Evolutionary conservation across 2,329 filamentous ascomycete species (phyloP).

Genomic region (Lecanoromycetidae sp.): DNA sequence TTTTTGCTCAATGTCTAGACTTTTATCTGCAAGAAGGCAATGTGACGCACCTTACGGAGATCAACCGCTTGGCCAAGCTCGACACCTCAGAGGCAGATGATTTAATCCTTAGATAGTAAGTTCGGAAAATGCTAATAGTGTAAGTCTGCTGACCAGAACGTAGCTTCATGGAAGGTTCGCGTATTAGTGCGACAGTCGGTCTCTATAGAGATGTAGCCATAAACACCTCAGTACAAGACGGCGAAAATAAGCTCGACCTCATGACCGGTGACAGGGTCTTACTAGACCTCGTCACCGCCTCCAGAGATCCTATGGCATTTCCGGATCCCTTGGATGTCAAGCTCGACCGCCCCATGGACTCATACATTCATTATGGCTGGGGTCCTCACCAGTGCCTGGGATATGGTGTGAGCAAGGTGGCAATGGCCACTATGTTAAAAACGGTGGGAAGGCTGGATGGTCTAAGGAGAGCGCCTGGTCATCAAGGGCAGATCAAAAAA

Average conservation of each 20-base stretch:
- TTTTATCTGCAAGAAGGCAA: conserved; percentile 43
- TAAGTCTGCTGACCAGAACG: conserved; percentile 21
- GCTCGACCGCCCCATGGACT: conserved; percentile 50
- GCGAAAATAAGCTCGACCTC: conserved; percentile 24
- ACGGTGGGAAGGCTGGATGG: conserved; percentile 31
- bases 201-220: conserved; percentile 27
- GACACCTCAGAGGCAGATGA: conserved; percentile 36
- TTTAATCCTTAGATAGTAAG: conserved; percentile 37
- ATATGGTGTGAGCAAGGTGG: conserved; percentile 46
- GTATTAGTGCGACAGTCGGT: conserved; percentile 29
- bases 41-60: conserved; percentile 34
- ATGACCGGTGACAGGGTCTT: conserved; percentile 27
- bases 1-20: conserved; percentile 46
- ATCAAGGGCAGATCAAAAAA: conserved; percentile 31
- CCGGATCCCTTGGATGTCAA: conserved; percentile 49
- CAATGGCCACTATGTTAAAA: conserved; percentile 56
- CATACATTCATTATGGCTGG: conserved; percentile 52
- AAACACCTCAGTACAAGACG: conserved; percentile 26
- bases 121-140: conserved; percentile 39
- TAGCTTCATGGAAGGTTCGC: conserved; percentile 30
- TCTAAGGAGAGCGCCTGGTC: conserved; percentile 30
- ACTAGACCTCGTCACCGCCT: conserved; percentile 35
- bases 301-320: conserved; percentile 46
- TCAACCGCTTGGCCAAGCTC: conserved; percentile 36
- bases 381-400: conserved; percentile 54